phyloP scores from a whole-genome alignment of 2,329 filamentous ascomycete genomes.

The Pyricularia pennisetigena region DNA sequence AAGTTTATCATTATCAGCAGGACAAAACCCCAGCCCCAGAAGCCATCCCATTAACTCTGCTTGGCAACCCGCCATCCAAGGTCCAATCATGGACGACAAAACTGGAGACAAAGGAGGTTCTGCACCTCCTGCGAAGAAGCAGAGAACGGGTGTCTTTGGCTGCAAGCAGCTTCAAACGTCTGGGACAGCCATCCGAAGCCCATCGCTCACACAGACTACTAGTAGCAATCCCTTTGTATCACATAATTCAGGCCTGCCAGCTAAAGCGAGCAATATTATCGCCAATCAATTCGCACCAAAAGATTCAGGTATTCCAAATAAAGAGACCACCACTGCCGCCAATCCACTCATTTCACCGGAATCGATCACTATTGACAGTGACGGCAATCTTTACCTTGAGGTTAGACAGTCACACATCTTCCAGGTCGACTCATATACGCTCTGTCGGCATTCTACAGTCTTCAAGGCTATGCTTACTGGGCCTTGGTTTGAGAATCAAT shows the following conservation, averaged over 20 bases:
- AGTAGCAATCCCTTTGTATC: too few species aligned
- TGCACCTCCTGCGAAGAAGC: neutral
- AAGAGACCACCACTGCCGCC: too few species aligned
- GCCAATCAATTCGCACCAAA: too few species aligned
- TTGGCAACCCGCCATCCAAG: neutral
- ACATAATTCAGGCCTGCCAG: too few species aligned
- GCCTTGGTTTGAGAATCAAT: neutral
- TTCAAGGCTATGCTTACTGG: slow-evolving; percentile 1
- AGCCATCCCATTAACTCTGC: neutral
- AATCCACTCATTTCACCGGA: neutral
- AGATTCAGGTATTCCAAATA: too few species aligned
- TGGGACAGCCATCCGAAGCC: too few species aligned
- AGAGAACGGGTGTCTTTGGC: neutral
- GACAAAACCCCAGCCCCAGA: neutral
- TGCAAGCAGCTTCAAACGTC: too few species aligned
- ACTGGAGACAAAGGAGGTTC: neutral
- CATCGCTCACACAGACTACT: too few species aligned
- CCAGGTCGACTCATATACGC: neutral
- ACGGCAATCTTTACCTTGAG: neutral
- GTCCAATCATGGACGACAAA: neutral
- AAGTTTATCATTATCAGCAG: neutral
- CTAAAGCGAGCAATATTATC: too few species aligned
- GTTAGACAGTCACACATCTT: neutral
- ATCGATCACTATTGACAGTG: neutral
- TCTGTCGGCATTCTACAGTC: neutral